phyloP scores from a whole-genome alignment of 129 eudicot genomes.

The sunflower (Helianthus annuus) region HanXRQr2.0-SUNRISE NC_035446.2:145793075-145793574 shows the following conservation, averaged over 20 bases:
- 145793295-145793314: slow-evolving; percentile 90
- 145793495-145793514: too few species aligned
- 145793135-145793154: slow-evolving; percentile 88
- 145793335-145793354: slow-evolving; percentile 78
- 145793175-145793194: slow-evolving; percentile 90
- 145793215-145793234: slow-evolving; percentile 97
- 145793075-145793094: background rate
- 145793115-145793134: slow-evolving; percentile 97
- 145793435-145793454: too few species aligned
- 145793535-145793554: too few species aligned
- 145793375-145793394: background rate
- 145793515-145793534: too few species aligned
- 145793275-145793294: slow-evolving; percentile 98
- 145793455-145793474: too few species aligned
- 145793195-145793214: slow-evolving; percentile 81
- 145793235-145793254: slow-evolving; percentile 87
- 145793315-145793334: slow-evolving; percentile 80
- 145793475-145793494: too few species aligned
- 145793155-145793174: slow-evolving; percentile 97
- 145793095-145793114: slow-evolving; percentile 19
- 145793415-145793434: too few species aligned
- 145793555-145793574: too few species aligned
- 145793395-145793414: background rate
- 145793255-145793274: slow-evolving; percentile 97
- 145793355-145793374: slow-evolving; percentile 10